Conservation (phyloP, 1,139 yeast species). For the Kurtzmaniella natalensis region DNA sequence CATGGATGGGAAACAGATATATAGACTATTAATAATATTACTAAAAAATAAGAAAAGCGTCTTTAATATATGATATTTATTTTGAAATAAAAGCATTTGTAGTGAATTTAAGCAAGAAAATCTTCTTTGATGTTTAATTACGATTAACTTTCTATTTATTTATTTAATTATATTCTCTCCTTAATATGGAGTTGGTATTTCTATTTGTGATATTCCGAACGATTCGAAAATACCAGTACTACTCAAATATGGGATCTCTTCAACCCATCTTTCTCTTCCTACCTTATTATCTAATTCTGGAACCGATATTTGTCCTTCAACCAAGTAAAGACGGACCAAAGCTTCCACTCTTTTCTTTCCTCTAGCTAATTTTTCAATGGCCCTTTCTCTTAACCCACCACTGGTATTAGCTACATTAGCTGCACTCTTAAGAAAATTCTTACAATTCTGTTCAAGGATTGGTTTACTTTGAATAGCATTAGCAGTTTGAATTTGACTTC, state of each 20-base stretch:
- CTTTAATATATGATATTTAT: no score
- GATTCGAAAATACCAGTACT: slow-evolving; percentile 27
- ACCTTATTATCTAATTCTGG: slow-evolving; percentile 36
- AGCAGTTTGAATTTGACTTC: slow-evolving; percentile 30
- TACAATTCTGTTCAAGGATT: slow-evolving; percentile 34
- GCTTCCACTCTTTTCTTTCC: slow-evolving; percentile 44
- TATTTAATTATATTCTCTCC: not conserved
- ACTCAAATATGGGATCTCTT: slow-evolving; percentile 21
- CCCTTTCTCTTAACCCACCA: slow-evolving; percentile 51
- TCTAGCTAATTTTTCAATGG: slow-evolving; percentile 38
- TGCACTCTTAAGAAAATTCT: slow-evolving; percentile 43
- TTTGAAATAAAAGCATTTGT: no score
- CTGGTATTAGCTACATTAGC: slow-evolving; percentile 39
- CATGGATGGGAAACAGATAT: no score
- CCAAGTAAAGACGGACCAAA: slow-evolving; percentile 38
- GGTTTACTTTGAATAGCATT: slow-evolving; percentile 25
- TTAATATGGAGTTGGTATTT: slow-evolving; percentile 2
- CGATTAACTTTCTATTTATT: not conserved
- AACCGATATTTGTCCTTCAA: slow-evolving; percentile 33
- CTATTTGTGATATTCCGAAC: slow-evolving; percentile 17
- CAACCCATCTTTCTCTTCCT: slow-evolving; percentile 31
- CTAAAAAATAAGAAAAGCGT: no score
- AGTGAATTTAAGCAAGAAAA: no score
- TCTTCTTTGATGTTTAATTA: not conserved
- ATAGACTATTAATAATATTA: no score